These are phyloP conservation scores for Pisolithus albus DNA, from an alignment of 768 basidiomycete species.

Conservation along the genomic window DNA sequence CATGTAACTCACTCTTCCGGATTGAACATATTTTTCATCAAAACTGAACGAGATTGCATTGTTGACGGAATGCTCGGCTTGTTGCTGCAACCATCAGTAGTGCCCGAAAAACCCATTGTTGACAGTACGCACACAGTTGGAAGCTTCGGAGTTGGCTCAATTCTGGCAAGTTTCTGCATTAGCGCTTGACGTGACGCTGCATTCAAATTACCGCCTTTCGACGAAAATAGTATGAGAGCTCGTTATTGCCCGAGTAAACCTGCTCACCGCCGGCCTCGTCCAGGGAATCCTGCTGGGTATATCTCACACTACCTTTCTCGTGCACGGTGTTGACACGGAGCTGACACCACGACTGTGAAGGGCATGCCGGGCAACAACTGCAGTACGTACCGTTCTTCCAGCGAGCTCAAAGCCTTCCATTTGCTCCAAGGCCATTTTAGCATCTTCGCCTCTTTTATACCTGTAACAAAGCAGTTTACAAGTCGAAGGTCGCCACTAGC, in stretches of 20 bases:
- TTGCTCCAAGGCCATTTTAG: conserved; percentile 93
- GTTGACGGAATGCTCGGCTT: conserved; percentile 76
- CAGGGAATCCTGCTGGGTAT: conserved; percentile 70
- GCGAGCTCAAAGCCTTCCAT: conserved; percentile 99
- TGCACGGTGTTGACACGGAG: conserved; percentile 89
- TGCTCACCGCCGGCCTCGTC: conserved; percentile 83
- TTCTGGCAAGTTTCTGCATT: conserved; percentile 99
- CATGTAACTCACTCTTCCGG: conserved; percentile 76
- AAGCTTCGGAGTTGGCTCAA: conserved; percentile 57
- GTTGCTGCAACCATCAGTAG: conserved; percentile 37
- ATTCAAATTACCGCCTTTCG: conserved; percentile 90
- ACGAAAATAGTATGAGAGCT: conserved; percentile 7
- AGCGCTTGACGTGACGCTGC: conserved; percentile 97
- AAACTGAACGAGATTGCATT: conserved; percentile 84
- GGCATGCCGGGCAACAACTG: conserved; percentile 7
- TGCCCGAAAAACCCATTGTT: background rate
- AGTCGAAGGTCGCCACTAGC: background rate
- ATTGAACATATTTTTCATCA: conserved; percentile 94
- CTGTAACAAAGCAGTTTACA: conserved; percentile 31
- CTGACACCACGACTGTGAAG: conserved; percentile 31
- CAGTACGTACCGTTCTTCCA: conserved; percentile 69
- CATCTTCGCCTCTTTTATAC: conserved; percentile 87
- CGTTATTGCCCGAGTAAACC: background rate
- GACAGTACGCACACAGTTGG: conserved; percentile 50
- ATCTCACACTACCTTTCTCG: conserved; percentile 75